A percentile compares a stretch with the other conserved stretches of the same genome.
Evolutionary conservation across 441 rosid genomes (phyloP).

Genomic region (Adansonia grandidieri): DNA sequence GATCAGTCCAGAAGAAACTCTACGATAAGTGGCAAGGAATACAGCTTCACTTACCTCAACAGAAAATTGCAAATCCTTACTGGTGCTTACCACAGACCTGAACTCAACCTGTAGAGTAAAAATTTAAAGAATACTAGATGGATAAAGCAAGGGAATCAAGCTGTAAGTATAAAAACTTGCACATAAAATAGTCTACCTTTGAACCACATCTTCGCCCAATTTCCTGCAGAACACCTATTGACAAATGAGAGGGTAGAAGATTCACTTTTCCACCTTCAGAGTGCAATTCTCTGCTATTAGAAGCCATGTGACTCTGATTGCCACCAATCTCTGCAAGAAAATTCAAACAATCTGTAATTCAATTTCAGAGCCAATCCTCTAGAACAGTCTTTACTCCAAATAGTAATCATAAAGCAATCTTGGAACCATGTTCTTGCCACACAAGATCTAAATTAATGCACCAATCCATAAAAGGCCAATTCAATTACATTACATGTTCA

Average conservation of each 20-base stretch:
- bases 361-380: not conserved
- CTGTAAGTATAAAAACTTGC: slow-evolving; percentile 16
- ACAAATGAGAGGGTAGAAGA: slow-evolving; percentile 62
- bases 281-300: slow-evolving; percentile 58
- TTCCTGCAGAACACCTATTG: slow-evolving; percentile 84
- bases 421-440: not conserved
- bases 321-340: slow-evolving; percentile 59
- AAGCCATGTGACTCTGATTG: slow-evolving; percentile 51
- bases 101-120: slow-evolving; percentile 74
- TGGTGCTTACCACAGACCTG: slow-evolving; percentile 78
- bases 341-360: slow-evolving; percentile 27
- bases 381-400: not conserved
- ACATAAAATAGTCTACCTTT: slow-evolving; percentile 52
- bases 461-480: not conserved
- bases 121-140: slow-evolving; percentile 24
- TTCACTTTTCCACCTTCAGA: slow-evolving; percentile 66
- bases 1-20: not conserved
- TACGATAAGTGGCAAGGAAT: not conserved
- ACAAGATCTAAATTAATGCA: not conserved
- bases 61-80: slow-evolving; percentile 92
- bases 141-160: slow-evolving; percentile 10
- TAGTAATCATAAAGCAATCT: not conserved
- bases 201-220: slow-evolving; percentile 92
- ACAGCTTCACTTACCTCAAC: slow-evolving; percentile 69
- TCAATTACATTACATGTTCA: not conserved